These are phyloP conservation scores for Oryza brachyantha DNA, from an alignment of 176 grass and related monocot genomes.

Conservation along the genomic window DNA sequence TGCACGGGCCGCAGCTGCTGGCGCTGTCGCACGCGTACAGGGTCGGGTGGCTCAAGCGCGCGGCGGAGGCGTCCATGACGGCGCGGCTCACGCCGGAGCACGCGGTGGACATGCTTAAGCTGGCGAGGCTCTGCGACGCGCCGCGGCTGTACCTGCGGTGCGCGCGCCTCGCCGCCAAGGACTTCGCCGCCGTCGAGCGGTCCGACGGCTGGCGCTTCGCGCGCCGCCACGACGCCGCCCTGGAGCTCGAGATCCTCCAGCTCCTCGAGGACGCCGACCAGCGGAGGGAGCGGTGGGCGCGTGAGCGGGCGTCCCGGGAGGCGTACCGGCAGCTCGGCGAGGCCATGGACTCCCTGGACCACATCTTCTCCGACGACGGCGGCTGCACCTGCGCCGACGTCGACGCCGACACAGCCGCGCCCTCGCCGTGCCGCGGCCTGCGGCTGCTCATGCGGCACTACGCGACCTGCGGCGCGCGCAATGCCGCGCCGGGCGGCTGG, in stretches of 20 bases:
- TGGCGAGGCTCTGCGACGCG: slow-evolving; percentile 69
- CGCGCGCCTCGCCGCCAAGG: slow-evolving; percentile 54
- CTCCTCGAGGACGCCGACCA: slow-evolving; percentile 53
- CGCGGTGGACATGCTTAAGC: slow-evolving; percentile 61
- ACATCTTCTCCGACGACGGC: slow-evolving; percentile 32
- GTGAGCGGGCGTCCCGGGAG: slow-evolving; percentile 39
- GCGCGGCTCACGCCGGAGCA: slow-evolving; percentile 39
- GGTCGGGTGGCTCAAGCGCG: slow-evolving; percentile 50
- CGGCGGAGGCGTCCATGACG: slow-evolving; percentile 55
- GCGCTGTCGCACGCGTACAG: slow-evolving; percentile 68
- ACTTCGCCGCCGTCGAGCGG: too few relatives aligned
- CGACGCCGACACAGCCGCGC: not conserved
- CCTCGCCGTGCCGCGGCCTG: slow-evolving; percentile 56
- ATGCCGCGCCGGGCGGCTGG: slow-evolving; percentile 25
- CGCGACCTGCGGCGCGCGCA: slow-evolving; percentile 43
- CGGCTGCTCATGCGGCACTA: slow-evolving; percentile 64
- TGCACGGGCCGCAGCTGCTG: slow-evolving; percentile 55
- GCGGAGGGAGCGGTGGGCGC: too few relatives aligned
- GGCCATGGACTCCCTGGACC: slow-evolving; percentile 68
- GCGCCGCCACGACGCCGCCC: too few relatives aligned
- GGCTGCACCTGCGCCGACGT: not conserved
- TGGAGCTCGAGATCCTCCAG: slow-evolving; percentile 49
- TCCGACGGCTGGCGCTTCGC: too few relatives aligned
- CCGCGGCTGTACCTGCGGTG: slow-evolving; percentile 55
- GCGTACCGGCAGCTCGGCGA: slow-evolving; percentile 53